phyloP scores from a whole-genome alignment of 1,284 basidiomycete species.

The Marasmius tenuissimus region DNA sequence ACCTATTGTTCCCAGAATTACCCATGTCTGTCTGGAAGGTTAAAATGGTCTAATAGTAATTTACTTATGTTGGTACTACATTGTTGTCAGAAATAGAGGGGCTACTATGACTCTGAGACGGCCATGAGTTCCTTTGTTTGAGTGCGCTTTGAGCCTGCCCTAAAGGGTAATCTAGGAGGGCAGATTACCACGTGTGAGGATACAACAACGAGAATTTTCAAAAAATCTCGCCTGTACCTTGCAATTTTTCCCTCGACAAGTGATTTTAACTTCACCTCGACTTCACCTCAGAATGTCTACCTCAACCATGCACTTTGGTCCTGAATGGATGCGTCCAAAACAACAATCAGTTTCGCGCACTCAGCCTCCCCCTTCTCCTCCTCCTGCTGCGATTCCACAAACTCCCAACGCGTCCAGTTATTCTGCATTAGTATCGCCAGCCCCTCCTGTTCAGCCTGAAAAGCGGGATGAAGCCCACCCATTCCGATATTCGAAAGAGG shows the following conservation, averaged over 20 bases:
- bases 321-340: conserved; percentile 88
- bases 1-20: conserved; percentile 38
- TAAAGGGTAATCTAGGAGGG: conserved; percentile 25
- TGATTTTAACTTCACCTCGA: conserved; percentile 13
- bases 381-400: conserved; percentile 36
- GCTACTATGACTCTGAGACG: not conserved
- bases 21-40: conserved; percentile 66
- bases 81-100: not conserved
- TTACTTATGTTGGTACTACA: not conserved
- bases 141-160: conserved; percentile 21
- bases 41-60: conserved; percentile 36
- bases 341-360: conserved; percentile 55
- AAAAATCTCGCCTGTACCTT: conserved; percentile 18
- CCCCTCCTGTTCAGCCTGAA: conserved; percentile 47
- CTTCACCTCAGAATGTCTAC: conserved; percentile 56
- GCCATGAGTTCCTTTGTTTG: conserved; percentile 11
- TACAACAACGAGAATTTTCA: conserved; percentile 26
- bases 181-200: conserved; percentile 18
- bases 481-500: conserved; percentile 86
- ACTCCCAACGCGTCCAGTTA: conserved; percentile 67
- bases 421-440: conserved; percentile 73
- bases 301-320: conserved; percentile 82
- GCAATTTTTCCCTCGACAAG: conserved; percentile 17
- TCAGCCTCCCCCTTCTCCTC: conserved; percentile 60
- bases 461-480: conserved; percentile 67